Evolutionary conservation across 2,329 filamentous ascomycete species (phyloP).

Genomic region (Aphanoascus verrucosus): DNA sequence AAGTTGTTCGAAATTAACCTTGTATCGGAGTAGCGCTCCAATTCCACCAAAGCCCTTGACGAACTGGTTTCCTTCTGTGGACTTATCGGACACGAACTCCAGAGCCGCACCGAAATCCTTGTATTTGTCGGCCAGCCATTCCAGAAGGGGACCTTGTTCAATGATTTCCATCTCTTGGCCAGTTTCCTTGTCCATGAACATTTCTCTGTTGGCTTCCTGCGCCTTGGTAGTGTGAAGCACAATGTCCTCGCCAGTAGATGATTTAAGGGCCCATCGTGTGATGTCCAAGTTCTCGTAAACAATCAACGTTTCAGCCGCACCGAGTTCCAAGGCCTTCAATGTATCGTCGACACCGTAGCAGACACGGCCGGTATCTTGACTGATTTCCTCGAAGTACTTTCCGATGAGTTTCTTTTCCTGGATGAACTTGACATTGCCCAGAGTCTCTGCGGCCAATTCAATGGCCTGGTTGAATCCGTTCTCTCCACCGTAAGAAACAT

Average conservation of each 20-base stretch:
- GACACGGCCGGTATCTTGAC: slow-evolving; percentile 89
- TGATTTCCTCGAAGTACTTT: slow-evolving; percentile 98
- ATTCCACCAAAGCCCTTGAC: slow-evolving; percentile 99
- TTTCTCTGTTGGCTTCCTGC: slow-evolving; percentile 67
- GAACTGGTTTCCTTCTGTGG: slow-evolving; percentile 98
- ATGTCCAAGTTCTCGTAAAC: slow-evolving; percentile 97
- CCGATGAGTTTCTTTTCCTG: slow-evolving; percentile 99
- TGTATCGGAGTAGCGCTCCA: slow-evolving; percentile 93
- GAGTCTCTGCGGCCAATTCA: slow-evolving; percentile 84
- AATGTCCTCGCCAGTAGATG: slow-evolving; percentile 58
- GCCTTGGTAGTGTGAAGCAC: slow-evolving; percentile 80
- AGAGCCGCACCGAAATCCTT: slow-evolving; percentile 92
- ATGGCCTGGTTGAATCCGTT: slow-evolving; percentile 99
- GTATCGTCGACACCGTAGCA: slow-evolving; percentile 99
- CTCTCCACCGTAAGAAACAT: slow-evolving; percentile 97
- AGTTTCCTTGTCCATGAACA: slow-evolving; percentile 91
- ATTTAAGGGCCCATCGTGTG: slow-evolving; percentile 81
- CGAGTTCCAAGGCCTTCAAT: slow-evolving; percentile 88
- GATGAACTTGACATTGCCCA: slow-evolving; percentile 99
- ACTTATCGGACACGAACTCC: slow-evolving; percentile 95
- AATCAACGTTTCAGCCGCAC: slow-evolving; percentile 87
- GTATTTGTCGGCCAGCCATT: slow-evolving; percentile 98
- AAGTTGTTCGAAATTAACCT: slow-evolving; percentile 99
- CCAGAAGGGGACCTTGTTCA: slow-evolving; percentile 83
- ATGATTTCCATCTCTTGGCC: slow-evolving; percentile 95